A percentile compares a stretch with the other conserved stretches of the same genome.
Conservation (phyloP, 371 early-diverging fungal genomes). For the Actinomortierella ambigua region DNA sequence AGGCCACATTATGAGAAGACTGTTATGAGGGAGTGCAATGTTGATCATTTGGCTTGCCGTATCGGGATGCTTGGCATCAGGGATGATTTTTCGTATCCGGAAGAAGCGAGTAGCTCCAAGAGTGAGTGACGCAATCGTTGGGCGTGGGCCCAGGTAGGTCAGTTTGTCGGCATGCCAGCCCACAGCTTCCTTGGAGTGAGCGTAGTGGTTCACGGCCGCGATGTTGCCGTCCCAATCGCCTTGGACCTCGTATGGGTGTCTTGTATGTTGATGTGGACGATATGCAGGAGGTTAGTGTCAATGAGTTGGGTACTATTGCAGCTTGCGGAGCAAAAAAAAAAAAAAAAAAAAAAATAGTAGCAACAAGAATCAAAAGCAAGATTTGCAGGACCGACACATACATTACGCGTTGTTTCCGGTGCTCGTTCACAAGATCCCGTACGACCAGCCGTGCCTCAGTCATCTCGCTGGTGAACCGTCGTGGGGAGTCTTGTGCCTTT, state of each 20-base stretch:
- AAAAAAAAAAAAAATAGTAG: too few species aligned
- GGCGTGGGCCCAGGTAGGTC: slow-evolving; percentile 62
- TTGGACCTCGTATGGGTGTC: slow-evolving; percentile 41
- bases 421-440: slow-evolving; percentile 35
- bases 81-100: slow-evolving; percentile 51
- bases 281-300: too few species aligned
- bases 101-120: slow-evolving; percentile 66
- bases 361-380: too few species aligned
- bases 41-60: slow-evolving; percentile 50
- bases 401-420: slow-evolving; percentile 26
- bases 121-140: slow-evolving; percentile 61
- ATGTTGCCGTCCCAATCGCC: slow-evolving; percentile 49
- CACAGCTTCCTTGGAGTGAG: slow-evolving; percentile 47
- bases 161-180: slow-evolving; percentile 55
- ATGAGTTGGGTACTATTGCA: not conserved
- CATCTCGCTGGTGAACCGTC: slow-evolving; percentile 42
- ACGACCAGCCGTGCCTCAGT: slow-evolving; percentile 38
- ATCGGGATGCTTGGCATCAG: slow-evolving; percentile 37
- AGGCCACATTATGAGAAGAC: slow-evolving; percentile 68
- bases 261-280: not conserved
- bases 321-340: not conserved
- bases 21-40: slow-evolving; percentile 62
- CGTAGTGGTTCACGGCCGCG: slow-evolving; percentile 51
- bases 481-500: slow-evolving; percentile 23
- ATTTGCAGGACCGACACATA: slow-evolving; percentile 6